phyloP scores from a whole-genome alignment of 495 filamentous ascomycete species.

The Penicillium argentinense region DNA sequence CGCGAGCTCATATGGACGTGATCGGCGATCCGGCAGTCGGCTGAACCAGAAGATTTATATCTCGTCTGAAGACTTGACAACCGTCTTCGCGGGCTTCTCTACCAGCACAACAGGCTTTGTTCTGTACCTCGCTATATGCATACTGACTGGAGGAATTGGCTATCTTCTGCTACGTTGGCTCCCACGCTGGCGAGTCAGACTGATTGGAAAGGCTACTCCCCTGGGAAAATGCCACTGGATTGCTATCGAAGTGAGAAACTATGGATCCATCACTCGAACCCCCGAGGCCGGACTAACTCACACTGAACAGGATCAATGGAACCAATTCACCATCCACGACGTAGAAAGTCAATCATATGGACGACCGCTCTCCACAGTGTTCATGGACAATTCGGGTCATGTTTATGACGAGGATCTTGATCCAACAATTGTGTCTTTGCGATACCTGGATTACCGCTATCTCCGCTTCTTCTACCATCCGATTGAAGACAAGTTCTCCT shows the following conservation, averaged over 20 bases:
- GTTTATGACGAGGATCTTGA: constrained; percentile 81
- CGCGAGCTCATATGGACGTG: constrained; percentile 53
- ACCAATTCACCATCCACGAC: constrained; percentile 74
- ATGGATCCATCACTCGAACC: not conserved
- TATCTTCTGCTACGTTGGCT: constrained; percentile 89
- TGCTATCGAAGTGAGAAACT: constrained; percentile 68
- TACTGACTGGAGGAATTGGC: constrained; percentile 69
- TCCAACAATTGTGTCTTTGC: constrained; percentile 68
- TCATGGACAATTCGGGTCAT: constrained; percentile 60
- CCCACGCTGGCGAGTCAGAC: constrained; percentile 76
- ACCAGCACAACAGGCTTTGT: constrained; percentile 68
- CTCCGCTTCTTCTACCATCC: constrained; percentile 91
- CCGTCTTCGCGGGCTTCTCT: constrained; percentile 86
- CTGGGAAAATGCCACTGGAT: constrained; percentile 83
- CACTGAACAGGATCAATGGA: constrained; percentile 77
- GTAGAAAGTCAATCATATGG: constrained; percentile 70
- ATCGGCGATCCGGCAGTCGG: constrained; percentile 54
- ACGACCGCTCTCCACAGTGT: constrained; percentile 81
- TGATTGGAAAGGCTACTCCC: constrained; percentile 67
- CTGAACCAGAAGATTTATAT: constrained; percentile 90
- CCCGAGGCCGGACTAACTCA: no score
- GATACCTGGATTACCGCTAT: constrained; percentile 86
- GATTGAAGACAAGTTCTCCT: constrained; percentile 78
- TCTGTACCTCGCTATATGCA: constrained; percentile 67
- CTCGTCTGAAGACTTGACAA: constrained; percentile 86